Conservation (phyloP, 139 green algal genomes). For the Spirogloea muscicola region DNA sequence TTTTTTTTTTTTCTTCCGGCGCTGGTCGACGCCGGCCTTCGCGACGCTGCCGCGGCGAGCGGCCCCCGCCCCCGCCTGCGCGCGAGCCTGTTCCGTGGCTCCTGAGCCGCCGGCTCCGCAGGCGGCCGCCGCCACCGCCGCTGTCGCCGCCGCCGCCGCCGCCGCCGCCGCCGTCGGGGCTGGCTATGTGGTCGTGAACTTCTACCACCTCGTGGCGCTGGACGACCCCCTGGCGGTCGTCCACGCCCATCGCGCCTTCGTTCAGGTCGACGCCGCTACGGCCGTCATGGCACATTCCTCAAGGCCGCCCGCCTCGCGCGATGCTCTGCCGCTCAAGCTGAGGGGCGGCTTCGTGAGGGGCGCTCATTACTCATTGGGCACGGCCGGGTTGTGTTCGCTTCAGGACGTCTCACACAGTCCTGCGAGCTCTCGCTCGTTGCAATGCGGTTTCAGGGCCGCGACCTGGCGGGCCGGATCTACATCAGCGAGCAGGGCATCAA, state of each 20-base stretch:
- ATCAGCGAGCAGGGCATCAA: conserved; percentile 93
- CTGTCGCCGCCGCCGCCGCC: too few relatives aligned
- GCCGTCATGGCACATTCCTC: background rate
- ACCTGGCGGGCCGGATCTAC: conserved; percentile 90
- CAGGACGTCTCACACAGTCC: background rate
- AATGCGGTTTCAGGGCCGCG: conserved; percentile 39
- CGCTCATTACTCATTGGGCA: background rate
- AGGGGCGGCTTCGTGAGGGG: background rate
- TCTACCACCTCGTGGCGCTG: conserved; percentile 88
- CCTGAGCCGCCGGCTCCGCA: too few relatives aligned
- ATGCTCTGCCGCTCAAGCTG: background rate
- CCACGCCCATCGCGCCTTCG: conserved; percentile 50
- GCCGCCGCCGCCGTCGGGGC: too few relatives aligned
- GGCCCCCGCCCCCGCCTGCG: too few relatives aligned
- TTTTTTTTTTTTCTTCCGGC: too few relatives aligned
- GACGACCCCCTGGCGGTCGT: conserved; percentile 47
- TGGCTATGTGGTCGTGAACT: conserved; percentile 82
- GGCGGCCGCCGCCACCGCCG: too few relatives aligned
- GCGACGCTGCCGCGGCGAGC: too few relatives aligned
- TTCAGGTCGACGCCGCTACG: conserved; percentile 38
- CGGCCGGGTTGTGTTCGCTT: background rate
- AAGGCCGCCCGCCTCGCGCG: background rate
- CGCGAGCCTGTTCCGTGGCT: too few relatives aligned
- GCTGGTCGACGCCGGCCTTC: too few relatives aligned
- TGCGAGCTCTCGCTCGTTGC: background rate